Percentiles rank a stretch among this genome's conserved stretches.
phyloP scores from a whole-genome alignment of 108 stramenopile genomes.

The Stephanodiscus triporus region DNA sequence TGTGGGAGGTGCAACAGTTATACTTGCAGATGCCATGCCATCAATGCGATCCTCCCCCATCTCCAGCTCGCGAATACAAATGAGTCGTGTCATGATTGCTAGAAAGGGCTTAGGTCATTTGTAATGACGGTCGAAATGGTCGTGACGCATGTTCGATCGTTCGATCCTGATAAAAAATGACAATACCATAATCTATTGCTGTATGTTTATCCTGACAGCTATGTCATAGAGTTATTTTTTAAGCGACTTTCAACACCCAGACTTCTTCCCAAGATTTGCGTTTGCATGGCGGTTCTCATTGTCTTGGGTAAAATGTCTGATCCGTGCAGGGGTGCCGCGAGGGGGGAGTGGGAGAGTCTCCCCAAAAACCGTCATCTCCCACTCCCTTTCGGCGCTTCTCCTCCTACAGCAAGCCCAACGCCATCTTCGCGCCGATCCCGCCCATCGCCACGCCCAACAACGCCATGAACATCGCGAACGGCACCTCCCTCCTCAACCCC shows the following conservation, averaged over 20 bases:
- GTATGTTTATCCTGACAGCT: not conserved
- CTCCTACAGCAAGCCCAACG: conserved; percentile 41
- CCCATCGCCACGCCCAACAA: conserved; percentile 59
- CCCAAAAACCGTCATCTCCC: too few species aligned
- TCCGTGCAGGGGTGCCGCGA: too few species aligned
- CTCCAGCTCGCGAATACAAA: conserved; percentile 40
- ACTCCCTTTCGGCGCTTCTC: too few species aligned
- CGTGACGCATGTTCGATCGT: conserved; percentile 15
- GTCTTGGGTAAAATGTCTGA: too few species aligned
- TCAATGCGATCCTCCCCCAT: not conserved
- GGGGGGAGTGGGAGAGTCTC: too few species aligned
- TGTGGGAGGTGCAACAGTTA: not conserved
- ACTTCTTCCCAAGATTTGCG: too few species aligned
- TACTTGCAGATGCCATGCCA: not conserved
- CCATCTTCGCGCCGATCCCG: conserved; percentile 58
- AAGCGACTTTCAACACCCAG: too few species aligned
- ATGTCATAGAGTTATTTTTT: too few species aligned
- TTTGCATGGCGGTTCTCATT: too few species aligned
- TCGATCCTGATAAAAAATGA: conserved; percentile 36
- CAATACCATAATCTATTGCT: not conserved
- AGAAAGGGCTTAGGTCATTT: conserved; percentile 17
- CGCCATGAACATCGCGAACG: conserved; percentile 54
- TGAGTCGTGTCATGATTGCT: not conserved
- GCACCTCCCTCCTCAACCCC: conserved; percentile 52
- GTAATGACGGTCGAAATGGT: conserved; percentile 38